Evolutionary conservation across 2,329 filamentous ascomycete species (phyloP).

Genomic region (Cladosporium sp.): DNA sequence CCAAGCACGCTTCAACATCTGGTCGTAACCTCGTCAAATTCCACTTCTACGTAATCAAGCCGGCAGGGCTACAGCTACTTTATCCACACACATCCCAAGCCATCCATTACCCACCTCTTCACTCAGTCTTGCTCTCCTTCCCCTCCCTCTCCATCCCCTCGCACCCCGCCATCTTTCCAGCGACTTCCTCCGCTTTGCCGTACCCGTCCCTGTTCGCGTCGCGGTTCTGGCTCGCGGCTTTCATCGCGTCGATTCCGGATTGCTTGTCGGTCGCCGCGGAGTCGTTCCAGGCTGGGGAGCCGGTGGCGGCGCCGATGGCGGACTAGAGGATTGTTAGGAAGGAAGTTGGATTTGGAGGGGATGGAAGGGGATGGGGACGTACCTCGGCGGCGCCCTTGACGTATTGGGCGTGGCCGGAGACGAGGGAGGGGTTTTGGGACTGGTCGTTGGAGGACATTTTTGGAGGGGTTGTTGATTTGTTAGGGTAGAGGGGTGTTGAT

Average conservation of each 20-base stretch:
- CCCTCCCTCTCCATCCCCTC: slow-evolving; percentile 65
- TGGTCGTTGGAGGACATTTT: slow-evolving; percentile 18
- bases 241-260: slow-evolving; percentile 57
- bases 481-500: not conserved
- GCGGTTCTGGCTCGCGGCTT: slow-evolving; percentile 51
- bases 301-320: slow-evolving; percentile 55
- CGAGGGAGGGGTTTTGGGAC: slow-evolving; percentile 47
- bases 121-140: slow-evolving; percentile 38
- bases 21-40: too few species aligned
- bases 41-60: too few species aligned
- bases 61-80: too few species aligned
- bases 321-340: too few species aligned
- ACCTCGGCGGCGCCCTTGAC: slow-evolving; percentile 63
- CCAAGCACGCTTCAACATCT: too few species aligned
- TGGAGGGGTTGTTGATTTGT: not conserved
- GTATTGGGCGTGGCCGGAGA: slow-evolving; percentile 60
- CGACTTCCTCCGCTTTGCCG: slow-evolving; percentile 59
- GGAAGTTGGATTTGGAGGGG: too few species aligned
- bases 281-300: slow-evolving; percentile 56
- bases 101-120: not conserved
- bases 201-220: slow-evolving; percentile 50
- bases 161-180: slow-evolving; percentile 58
- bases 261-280: slow-evolving; percentile 61
- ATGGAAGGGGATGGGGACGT: slow-evolving; percentile 22
- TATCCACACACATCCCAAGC: too few species aligned